These are phyloP conservation scores for Pleurotus cornucopiae DNA, from an alignment of 768 basidiomycete genomes.

Conservation along the genomic window DNA sequence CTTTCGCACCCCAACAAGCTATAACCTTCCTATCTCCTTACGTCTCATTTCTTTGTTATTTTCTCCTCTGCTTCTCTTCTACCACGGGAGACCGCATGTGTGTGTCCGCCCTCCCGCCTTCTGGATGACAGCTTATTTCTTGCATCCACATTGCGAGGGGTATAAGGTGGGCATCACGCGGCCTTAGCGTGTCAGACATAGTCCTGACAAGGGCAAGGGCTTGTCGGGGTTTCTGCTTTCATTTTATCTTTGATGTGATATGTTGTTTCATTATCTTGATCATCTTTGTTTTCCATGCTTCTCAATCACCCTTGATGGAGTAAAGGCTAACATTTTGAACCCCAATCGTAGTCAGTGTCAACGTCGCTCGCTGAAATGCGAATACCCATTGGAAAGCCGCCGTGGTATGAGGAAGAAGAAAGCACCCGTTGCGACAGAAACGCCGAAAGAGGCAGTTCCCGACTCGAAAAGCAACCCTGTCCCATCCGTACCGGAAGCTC, in stretches of 20 bases:
- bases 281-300: conserved; percentile 8
- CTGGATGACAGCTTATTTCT: background rate
- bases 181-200: conserved; percentile 2
- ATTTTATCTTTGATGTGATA: no score
- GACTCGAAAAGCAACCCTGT: conserved; percentile 14
- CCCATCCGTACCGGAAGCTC: background rate
- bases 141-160: background rate
- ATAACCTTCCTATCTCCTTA: background rate
- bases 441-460: conserved; percentile 19
- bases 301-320: conserved; percentile 10
- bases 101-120: background rate
- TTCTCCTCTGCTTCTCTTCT: background rate
- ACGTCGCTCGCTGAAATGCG: conserved; percentile 63
- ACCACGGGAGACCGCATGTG: background rate
- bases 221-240: no score
- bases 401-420: conserved; percentile 64
- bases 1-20: background rate
- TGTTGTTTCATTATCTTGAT: no score
- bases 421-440: conserved; percentile 13
- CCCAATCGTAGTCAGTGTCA: conserved; percentile 59
- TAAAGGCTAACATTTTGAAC: conserved; percentile 17
- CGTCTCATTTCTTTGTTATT: background rate
- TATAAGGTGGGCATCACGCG: background rate
- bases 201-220: no score
- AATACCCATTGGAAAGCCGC: conserved; percentile 67